Conservation (phyloP, 129 eudicot species). For the Lonicera japonica region DNA sequence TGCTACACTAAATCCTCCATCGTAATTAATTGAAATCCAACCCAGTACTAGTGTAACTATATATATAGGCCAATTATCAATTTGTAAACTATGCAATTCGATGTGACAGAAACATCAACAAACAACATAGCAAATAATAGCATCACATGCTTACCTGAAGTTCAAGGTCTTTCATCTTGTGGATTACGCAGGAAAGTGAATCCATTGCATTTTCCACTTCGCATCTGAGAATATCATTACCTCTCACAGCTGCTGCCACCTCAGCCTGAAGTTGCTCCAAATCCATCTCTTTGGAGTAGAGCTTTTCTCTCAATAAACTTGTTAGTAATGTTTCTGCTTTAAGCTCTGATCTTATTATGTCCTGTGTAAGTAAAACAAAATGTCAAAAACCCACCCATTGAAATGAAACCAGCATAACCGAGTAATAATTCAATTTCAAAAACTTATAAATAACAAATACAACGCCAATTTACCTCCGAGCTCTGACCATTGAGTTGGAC, state of each 20-base stretch:
- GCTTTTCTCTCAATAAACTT: constrained; percentile 62
- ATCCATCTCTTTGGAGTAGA: constrained; percentile 64
- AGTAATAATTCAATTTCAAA: not conserved
- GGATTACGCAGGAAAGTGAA: constrained; percentile 57
- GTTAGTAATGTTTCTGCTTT: constrained; percentile 81
- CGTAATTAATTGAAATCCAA: too few relatives aligned
- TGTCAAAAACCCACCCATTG: not conserved
- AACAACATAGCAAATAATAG: too few relatives aligned
- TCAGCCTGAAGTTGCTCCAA: constrained; percentile 86
- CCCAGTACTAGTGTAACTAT: too few relatives aligned
- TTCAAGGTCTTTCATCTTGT: constrained; percentile 87
- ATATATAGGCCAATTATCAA: too few relatives aligned
- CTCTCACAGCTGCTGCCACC: constrained; percentile 81
- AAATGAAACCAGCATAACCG: not conserved
- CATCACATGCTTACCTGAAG: constrained; percentile 48
- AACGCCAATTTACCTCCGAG: constrained; percentile 42
- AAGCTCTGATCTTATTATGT: constrained; percentile 44
- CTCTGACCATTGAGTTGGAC: constrained; percentile 17
- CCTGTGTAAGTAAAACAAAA: constrained; percentile 38
- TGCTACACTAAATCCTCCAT: too few relatives aligned
- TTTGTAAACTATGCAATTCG: too few relatives aligned
- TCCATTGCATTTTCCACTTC: constrained; percentile 87
- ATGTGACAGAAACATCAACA: too few relatives aligned
- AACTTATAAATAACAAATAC: not conserved
- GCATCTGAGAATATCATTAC: constrained; percentile 63